Base-by-base conservation (phyloP, 371 early-diverging fungal genomes). In the Rhizopus arrhizus region DNA sequence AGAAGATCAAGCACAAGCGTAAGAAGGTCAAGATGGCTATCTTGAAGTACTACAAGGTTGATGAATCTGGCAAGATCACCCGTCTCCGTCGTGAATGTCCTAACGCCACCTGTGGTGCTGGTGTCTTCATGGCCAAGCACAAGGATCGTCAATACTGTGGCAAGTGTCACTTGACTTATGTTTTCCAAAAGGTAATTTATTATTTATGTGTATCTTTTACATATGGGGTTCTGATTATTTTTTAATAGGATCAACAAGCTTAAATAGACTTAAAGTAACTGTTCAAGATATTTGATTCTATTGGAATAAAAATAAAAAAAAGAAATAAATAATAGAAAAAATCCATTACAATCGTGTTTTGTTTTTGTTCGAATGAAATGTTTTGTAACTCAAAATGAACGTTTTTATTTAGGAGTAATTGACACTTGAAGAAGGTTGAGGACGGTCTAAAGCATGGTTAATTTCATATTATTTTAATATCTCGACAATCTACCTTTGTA, bases 1-100 rank as follows among this genome's bases (percentile, higher is more conserved):
- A 98, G 95, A 97, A 97, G 92, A 94, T 95, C 83, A 92, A 95
- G 87, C 97, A 98, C 93, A 95, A 96, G 94, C 86, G 91, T 81
- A 95, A 92, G 88, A 97, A 97, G 89, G 95, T 96, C 84, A 97
- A 96, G 86, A 82, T 96, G 78, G 91, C 97, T 58, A 89, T 98
- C 74, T 89, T 97, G 82, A 93, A 96, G 89, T 93, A 88, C 92
- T 96, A 97, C 93, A 91, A 95, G 91, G 96, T 97, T 71, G 96
- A 95, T 70, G 93, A 91, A 72, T 86, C 90, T 78, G 94, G 95
- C 74, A 96, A 97, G 89, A 91, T 98, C 78, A 95, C 94, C 68
- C 96, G 99, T 84, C 95, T 96, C 55, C 87, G 98, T 61, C 95
- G 97, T 75, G 94, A 96, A 88, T 95, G 96, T 87, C 95, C 95